phyloP scores from a whole-genome alignment of 2,329 filamentous ascomycete genomes.

The Colletotrichum sp. region DNA sequence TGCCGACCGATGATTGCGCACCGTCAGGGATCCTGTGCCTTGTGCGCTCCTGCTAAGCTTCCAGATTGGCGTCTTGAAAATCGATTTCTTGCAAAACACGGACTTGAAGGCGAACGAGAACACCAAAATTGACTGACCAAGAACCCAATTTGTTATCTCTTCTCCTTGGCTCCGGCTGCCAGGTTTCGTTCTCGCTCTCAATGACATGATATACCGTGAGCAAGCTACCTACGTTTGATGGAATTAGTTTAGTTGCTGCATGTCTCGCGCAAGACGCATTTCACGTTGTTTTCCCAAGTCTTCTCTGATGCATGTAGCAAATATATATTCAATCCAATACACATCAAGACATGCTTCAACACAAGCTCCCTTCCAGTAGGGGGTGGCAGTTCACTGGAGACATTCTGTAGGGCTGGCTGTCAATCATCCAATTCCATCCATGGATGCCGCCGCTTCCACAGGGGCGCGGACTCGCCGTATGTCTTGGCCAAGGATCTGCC shows the following conservation, averaged over 20 bases:
- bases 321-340: neutral
- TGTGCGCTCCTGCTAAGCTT: neutral
- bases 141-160: neutral
- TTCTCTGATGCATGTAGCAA: neutral
- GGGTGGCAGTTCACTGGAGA: neutral
- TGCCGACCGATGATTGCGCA: neutral
- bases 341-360: neutral
- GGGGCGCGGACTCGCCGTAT: neutral
- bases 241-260: neutral
- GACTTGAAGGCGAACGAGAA: neutral
- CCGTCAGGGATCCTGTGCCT: neutral
- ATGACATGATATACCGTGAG: too few relatives aligned
- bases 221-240: neutral
- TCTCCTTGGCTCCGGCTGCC: neutral
- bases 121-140: too few relatives aligned
- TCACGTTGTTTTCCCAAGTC: neutral
- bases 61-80: neutral
- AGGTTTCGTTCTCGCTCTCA: neutral
- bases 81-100: neutral
- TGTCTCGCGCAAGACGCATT: neutral
- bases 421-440: neutral
- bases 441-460: neutral
- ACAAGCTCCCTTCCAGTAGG: neutral
- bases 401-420: neutral
- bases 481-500: constrained; percentile 7